A percentile compares a stretch with the other conserved stretches of the same genome.
Evolutionary conservation across 192 early-diverging fungal genomes (phyloP).

Genomic region (Powellomyces hirtus): DNA sequence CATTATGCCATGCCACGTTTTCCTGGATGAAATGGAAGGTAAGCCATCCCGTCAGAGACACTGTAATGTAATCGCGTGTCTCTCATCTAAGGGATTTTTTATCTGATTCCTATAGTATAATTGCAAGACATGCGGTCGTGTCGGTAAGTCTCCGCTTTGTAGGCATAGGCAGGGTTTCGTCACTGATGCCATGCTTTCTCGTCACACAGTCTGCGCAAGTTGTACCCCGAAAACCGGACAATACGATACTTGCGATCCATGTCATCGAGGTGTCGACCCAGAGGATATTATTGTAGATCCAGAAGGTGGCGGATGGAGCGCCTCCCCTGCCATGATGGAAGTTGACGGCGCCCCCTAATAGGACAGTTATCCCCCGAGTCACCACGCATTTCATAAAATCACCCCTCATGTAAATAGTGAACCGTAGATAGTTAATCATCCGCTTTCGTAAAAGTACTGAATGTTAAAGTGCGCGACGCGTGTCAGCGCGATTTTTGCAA

Average conservation of each 20-base stretch:
- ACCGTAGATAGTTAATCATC: no score
- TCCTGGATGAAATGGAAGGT: constrained; percentile 23
- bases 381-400: no score
- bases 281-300: constrained; percentile 25
- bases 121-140: constrained; percentile 28
- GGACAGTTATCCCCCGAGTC: no score
- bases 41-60: background rate
- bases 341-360: background rate
- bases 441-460: no score
- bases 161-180: no score
- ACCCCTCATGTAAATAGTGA: no score
- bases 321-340: background rate
- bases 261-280: constrained; percentile 22
- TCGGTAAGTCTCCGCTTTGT: no score
- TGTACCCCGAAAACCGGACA: constrained; percentile 24
- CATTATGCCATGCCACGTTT: constrained; percentile 14
- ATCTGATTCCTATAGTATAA: constrained; percentile 11
- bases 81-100: background rate
- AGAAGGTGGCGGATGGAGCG: constrained; percentile 38
- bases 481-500: no score
- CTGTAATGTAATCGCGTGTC: no score
- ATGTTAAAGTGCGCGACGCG: no score
- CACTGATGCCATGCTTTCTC: no score
- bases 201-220: constrained; percentile 16
- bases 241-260: constrained; percentile 32